A percentile compares a stretch with the other conserved stretches of the same genome.
phyloP scores from a whole-genome alignment of 1,284 basidiomycete species.

The Cutaneotrichosporon mucoides region DNA sequence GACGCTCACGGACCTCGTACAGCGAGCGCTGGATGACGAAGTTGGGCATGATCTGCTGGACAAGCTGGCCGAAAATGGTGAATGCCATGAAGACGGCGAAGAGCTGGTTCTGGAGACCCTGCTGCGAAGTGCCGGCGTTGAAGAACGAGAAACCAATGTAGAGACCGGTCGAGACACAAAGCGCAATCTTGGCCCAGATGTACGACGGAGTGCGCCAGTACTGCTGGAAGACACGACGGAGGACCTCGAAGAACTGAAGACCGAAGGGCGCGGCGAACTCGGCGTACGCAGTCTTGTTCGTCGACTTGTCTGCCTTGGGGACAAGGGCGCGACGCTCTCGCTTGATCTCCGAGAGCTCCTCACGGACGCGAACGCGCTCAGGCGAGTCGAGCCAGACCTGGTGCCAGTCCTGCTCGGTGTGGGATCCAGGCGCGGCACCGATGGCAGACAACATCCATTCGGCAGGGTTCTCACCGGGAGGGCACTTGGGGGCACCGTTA shows the following conservation, averaged over 20 bases:
- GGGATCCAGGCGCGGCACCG: slow-evolving; percentile 62
- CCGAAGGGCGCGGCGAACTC: slow-evolving; percentile 58
- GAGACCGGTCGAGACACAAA: slow-evolving; percentile 47
- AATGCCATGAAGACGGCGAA: slow-evolving; percentile 54
- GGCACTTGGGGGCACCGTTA: slow-evolving; percentile 21
- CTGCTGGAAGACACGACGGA: slow-evolving; percentile 56
- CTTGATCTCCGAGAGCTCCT: slow-evolving; percentile 51
- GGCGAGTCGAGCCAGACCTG: slow-evolving; percentile 58
- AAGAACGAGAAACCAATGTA: slow-evolving; percentile 59
- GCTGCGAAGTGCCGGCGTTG: slow-evolving; percentile 60
- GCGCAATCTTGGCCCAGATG: slow-evolving; percentile 65
- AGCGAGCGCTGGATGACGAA: slow-evolving; percentile 55
- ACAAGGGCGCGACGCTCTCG: slow-evolving; percentile 30
- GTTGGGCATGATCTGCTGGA: slow-evolving; percentile 50
- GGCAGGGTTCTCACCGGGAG: slow-evolving; percentile 31
- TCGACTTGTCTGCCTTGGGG: slow-evolving; percentile 22
- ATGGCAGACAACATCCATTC: slow-evolving; percentile 54
- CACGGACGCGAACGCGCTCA: slow-evolving; percentile 47
- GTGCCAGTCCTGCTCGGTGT: slow-evolving; percentile 66
- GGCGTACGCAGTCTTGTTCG: slow-evolving; percentile 43
- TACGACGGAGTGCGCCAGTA: slow-evolving; percentile 68
- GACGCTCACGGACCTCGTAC: slow-evolving; percentile 68
- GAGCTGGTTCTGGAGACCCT: slow-evolving; percentile 77
- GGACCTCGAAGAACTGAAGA: slow-evolving; percentile 56
- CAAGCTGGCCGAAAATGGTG: slow-evolving; percentile 49